These are phyloP conservation scores for Globisporangium yorkense DNA, from an alignment of 352 stramenopile species.

Conservation along the genomic window DNA sequence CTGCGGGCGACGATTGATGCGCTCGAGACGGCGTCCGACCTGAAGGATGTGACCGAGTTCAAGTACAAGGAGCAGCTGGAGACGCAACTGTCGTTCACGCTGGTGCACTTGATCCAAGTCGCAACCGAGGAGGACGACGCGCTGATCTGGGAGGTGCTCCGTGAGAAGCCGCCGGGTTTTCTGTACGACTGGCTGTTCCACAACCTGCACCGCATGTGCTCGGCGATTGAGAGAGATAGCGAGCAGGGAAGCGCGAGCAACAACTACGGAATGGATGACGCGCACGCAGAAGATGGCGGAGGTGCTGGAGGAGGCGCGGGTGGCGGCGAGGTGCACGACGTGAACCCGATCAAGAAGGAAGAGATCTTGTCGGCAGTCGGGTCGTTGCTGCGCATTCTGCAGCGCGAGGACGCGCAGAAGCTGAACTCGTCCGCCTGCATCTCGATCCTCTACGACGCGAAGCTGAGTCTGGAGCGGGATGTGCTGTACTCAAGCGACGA, in stretches of 20 bases:
- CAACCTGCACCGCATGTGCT: constrained; percentile 81
- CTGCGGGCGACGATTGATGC: constrained; percentile 65
- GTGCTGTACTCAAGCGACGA: constrained; percentile 76
- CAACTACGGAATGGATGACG: constrained; percentile 19
- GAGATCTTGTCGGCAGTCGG: constrained; percentile 71
- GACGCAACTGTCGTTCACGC: constrained; percentile 81
- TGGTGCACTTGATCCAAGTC: constrained; percentile 79
- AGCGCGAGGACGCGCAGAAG: constrained; percentile 52
- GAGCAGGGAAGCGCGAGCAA: constrained; percentile 14
- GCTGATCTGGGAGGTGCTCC: constrained; percentile 59
- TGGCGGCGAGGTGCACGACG: constrained; percentile 62
- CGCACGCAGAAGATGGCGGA: constrained; percentile 21
- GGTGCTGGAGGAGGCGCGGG: constrained; percentile 10
- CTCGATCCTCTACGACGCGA: constrained; percentile 79
- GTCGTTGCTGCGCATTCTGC: constrained; percentile 70
- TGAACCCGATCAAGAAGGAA: constrained; percentile 78
- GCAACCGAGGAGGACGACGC: constrained; percentile 66
- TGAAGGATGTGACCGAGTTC: constrained; percentile 87
- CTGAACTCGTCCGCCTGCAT: constrained; percentile 55
- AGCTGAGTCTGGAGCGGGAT: constrained; percentile 76
- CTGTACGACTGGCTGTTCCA: constrained; percentile 88
- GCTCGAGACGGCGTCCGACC: constrained; percentile 75
- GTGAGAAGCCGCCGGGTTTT: constrained; percentile 60
- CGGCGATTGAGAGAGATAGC: constrained; percentile 51
- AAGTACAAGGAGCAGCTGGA: constrained; percentile 89